Evolutionary conservation across 148 eudicot species (phyloP).

Genomic region (Persicaria tinctoria): DNA sequence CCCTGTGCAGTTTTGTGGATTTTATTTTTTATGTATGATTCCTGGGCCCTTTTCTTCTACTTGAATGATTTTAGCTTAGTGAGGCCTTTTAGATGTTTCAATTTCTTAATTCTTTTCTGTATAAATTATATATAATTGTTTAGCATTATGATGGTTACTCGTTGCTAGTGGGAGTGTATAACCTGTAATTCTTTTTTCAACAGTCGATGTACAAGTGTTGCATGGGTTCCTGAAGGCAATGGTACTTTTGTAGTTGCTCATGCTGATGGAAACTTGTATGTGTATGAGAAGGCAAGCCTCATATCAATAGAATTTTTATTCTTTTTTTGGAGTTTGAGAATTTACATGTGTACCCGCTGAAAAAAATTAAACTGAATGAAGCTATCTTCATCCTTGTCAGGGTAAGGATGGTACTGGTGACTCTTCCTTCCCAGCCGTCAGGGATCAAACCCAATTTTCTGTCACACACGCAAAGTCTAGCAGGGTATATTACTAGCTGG

Average conservation of each 20-base stretch:
- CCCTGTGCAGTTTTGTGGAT: neutral
- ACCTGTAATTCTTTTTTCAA: slow-evolving; percentile 14
- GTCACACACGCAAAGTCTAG: slow-evolving; percentile 72
- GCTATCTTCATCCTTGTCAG: slow-evolving; percentile 28
- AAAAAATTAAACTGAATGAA: neutral
- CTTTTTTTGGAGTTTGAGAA: neutral
- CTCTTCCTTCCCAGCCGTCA: slow-evolving; percentile 65
- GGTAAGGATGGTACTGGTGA: slow-evolving; percentile 78
- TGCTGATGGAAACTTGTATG: slow-evolving; percentile 83
- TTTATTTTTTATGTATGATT: neutral
- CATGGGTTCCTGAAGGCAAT: slow-evolving; percentile 82
- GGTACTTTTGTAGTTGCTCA: slow-evolving; percentile 78
- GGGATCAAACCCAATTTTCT: slow-evolving; percentile 78
- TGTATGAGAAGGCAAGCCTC: slow-evolving; percentile 79
- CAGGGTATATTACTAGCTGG: slow-evolving; percentile 36
- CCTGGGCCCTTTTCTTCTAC: neutral
- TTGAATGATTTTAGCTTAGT: neutral
- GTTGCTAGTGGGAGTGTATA: neutral
- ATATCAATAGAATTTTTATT: neutral
- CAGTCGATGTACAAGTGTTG: slow-evolving; percentile 86
- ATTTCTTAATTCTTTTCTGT: neutral
- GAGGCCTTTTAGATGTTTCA: neutral
- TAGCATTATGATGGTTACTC: neutral
- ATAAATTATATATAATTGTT: neutral
- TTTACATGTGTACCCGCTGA: neutral